A percentile compares a stretch with the other conserved stretches of the same genome.
Conservation (phyloP, 768 basidiomycete species). For the Kockovaella imperatae region DNA sequence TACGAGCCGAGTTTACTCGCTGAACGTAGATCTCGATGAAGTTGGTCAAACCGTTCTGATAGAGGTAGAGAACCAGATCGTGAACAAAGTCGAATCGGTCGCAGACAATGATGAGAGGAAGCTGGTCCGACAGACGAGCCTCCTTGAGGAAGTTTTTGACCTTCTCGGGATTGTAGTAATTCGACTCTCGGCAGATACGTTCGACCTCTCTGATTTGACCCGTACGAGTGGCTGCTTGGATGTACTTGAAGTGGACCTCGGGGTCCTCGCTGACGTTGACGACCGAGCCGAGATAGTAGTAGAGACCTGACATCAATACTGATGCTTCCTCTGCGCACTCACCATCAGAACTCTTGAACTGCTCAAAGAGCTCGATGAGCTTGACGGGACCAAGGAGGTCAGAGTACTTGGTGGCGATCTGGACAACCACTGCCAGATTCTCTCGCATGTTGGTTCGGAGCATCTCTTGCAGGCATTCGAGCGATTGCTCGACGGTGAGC, state of each 20-base stretch:
- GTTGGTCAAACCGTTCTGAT: constrained; percentile 91
- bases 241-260: constrained; percentile 99
- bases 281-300: constrained; percentile 96
- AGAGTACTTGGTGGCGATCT: constrained; percentile 97
- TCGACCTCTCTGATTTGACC: constrained; percentile 98
- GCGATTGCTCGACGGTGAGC: constrained; percentile 92
- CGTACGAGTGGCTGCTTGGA: constrained; percentile 94
- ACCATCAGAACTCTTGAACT: constrained; percentile 96
- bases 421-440: constrained; percentile 90
- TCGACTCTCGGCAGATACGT: constrained; percentile 95
- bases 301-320: constrained; percentile 57
- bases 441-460: constrained; percentile 91
- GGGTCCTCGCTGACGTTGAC: constrained; percentile 94
- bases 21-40: constrained; percentile 99
- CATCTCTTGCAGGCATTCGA: constrained; percentile 96
- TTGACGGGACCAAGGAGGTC: constrained; percentile 95
- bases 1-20: constrained; percentile 91
- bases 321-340: constrained; percentile 9
- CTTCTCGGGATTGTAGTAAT: constrained; percentile 96
- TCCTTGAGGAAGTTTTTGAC: constrained; percentile 99
- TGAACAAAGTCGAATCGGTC: constrained; percentile 99
- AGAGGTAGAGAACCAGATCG: constrained; percentile 94
- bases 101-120: constrained; percentile 98
- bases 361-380: constrained; percentile 96
- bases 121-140: constrained; percentile 88